Base-by-base conservation (phyloP, 495 filamentous ascomycete species). In the Aspergillus conjunctus region DNA sequence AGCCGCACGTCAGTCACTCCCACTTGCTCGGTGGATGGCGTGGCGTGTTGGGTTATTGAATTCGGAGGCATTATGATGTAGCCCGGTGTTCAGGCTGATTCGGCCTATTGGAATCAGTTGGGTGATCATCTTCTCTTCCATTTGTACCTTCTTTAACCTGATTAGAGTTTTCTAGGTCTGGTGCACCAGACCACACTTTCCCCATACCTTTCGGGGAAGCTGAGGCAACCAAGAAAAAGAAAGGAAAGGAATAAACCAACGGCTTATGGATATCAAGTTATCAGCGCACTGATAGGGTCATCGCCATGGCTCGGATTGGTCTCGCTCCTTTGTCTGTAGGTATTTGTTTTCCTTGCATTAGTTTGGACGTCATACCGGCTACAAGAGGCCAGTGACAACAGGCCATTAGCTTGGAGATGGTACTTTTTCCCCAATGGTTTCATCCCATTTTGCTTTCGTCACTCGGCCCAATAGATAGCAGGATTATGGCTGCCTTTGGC, bases 331-430 rank as follows among this genome's bases (percentile, higher is more conserved):
- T 26, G 5, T 55, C 59, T 64, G 64, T 65, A 61, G 41, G 64
- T 66, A 66, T 69, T 63, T 63, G 67, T 61, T 67, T 65, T 67
- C 64, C 64, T 63, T 69, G 64, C 67, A 67, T 69, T 66, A 69
- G 64, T 44, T 41, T 64, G 58, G 43, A 60, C 43, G 59, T 65
- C 62, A 65, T 59, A 55, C 43, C 60, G 58, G 64, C 67, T 64
- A 69, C 61, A 51, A 56, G 43, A 52, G 41, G 33, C 51, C 37
- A 53, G 43, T 62, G 61, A 58, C 59, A 48, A 67, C 50, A 45
- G 44, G 20, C 53, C 37, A 34, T 51, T 60, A 46, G 33, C 51
- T 45, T 11, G 45, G 49, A 46, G 37, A 61, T 26, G 53, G 66
- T 68, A 68, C 66, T 66, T 68, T 68, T 64, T 57, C 21, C 39